Base-by-base conservation (phyloP, 2,329 filamentous ascomycete genomes). In the Calonectria henricotiae region DNA sequence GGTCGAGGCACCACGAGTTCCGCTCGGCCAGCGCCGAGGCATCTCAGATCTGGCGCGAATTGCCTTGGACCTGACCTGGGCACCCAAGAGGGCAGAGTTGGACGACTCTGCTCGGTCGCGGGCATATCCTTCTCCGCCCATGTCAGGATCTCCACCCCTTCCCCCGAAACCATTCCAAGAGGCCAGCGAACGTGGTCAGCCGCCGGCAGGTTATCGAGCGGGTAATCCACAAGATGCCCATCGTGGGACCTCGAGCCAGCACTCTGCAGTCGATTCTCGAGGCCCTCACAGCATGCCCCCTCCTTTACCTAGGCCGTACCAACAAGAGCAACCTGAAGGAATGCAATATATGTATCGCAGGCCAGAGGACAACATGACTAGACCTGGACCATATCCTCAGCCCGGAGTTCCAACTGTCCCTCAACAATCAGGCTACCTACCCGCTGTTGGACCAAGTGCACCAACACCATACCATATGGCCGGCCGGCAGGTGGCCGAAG, bases 41-140 rank as follows among this genome's bases (percentile, higher is more conserved):
- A 84, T 85, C 81, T 85, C 85, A 82, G 85, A 86, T 79, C 85
- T 85, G 79, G 87, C 87, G 80, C 84, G 84, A 82, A 85, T 89
- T 78, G 88, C 90, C 82, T 83, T 87, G 82, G 73, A 79, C 58
- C 66, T 78, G 73, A 74, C 72, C 47, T 76, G 79, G 76, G 89
- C 84, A 83, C 85, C 84, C 85, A 85, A 82, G 86, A 88, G 86
- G 84, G 83, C 79, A 78, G 77, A 77, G 74, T 73, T 74, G 85
- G 85, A 87, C 84, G 83, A 85, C 84, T 86, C 85, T 86, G 85
- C 86, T 84, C 86, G 85, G 79, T 85, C 85, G 79, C 85, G 85
- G 86, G 89, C 88, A 81, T 92, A 92, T 84, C 90, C 90, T 81
- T 92, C 91, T 87, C 90, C 91, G 85, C 91, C 91, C 87, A 92